These are phyloP conservation scores for Macrolepiota dolichaula DNA, from an alignment of 768 basidiomycete species.

Conservation along the genomic window DNA sequence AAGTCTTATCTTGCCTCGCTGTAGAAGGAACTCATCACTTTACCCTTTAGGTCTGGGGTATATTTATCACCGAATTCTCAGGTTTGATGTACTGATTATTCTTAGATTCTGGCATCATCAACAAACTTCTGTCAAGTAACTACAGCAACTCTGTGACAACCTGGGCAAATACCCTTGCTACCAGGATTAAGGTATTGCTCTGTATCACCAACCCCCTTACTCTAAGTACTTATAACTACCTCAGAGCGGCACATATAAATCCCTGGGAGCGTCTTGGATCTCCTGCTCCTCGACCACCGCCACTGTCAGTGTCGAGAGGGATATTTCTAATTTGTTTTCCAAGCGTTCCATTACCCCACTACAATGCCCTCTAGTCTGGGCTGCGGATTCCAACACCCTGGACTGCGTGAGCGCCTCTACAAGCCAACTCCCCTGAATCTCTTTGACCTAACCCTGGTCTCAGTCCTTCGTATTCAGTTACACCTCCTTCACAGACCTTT, in stretches of 20 bases:
- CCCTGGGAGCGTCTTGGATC: constrained; percentile 32
- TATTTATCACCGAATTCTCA: not conserved
- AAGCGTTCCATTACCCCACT: constrained; percentile 34
- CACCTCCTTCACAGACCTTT: constrained; percentile 37
- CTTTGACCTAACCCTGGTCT: not conserved
- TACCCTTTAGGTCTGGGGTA: constrained; percentile 33
- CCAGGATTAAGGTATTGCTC: constrained; percentile 34
- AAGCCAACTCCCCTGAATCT: not conserved
- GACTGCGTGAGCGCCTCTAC: constrained; percentile 34
- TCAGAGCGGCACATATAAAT: constrained; percentile 30
- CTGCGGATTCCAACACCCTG: constrained; percentile 39
- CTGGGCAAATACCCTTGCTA: constrained; percentile 36
- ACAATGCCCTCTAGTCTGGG: constrained; percentile 46
- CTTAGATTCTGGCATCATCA: constrained; percentile 38
- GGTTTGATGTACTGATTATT: not conserved
- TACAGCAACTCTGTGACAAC: constrained; percentile 32
- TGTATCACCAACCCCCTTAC: too few relatives aligned
- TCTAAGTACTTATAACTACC: not conserved
- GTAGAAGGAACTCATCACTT: not conserved
- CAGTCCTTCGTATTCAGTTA: constrained; percentile 43
- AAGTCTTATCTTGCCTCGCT: not conserved
- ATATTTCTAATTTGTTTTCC: constrained; percentile 26
- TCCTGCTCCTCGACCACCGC: constrained; percentile 35
- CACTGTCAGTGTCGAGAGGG: constrained; percentile 26
- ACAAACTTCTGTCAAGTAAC: constrained; percentile 28